Evolutionary conservation across 306 rosid species (phyloP).

Genomic region (Vigna angularis): DNA sequence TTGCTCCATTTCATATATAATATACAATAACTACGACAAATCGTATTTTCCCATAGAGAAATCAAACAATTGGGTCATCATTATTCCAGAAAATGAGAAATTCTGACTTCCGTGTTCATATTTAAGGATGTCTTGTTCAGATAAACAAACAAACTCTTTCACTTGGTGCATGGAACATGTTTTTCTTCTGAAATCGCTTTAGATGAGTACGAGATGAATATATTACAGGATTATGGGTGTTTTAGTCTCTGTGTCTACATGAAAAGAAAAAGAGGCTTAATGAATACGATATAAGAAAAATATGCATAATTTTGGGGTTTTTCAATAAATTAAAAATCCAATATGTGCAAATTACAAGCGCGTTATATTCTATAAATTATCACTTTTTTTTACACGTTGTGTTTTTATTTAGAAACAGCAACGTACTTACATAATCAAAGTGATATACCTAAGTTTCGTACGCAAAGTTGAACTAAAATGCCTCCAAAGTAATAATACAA

Average conservation of each 20-base stretch:
- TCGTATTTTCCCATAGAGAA: neutral
- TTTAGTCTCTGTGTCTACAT: too few relatives aligned
- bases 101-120: neutral
- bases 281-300: neutral
- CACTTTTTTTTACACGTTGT: neutral
- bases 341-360: neutral
- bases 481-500: too few relatives aligned
- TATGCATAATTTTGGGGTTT: neutral
- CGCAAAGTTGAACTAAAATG: neutral
- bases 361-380: neutral
- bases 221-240: neutral
- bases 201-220: neutral
- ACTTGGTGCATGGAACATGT: neutral
- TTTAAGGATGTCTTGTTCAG: neutral
- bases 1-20: neutral
- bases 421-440: neutral
- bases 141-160: neutral
- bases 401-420: neutral
- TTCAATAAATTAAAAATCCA: neutral
- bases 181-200: conserved; percentile 6
- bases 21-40: neutral
- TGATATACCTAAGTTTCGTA: neutral
- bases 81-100: neutral
- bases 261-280: neutral
- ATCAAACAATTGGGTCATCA: neutral